A percentile compares a stretch with the other conserved stretches of the same genome.
Evolutionary conservation across 2,329 filamentous ascomycete genomes (phyloP).

Genomic region (Ophiostoma piceae): DNA sequence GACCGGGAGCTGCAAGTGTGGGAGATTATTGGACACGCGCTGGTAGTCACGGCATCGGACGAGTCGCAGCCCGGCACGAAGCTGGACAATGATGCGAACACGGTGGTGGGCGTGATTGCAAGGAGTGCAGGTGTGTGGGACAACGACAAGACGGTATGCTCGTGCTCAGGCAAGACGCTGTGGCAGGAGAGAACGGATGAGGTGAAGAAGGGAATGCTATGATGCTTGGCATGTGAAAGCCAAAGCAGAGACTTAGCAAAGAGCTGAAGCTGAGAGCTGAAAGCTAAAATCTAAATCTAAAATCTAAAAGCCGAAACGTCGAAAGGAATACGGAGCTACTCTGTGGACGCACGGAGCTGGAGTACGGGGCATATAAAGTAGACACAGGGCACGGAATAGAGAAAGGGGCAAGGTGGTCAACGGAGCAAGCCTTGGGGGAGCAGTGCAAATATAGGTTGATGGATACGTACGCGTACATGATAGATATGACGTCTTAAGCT

Average conservation of each 20-base stretch:
- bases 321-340: background rate
- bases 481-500: background rate
- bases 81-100: conserved; percentile 72
- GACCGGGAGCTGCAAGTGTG: conserved; percentile 81
- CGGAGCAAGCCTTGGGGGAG: too few relatives aligned
- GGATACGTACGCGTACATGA: background rate
- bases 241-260: background rate
- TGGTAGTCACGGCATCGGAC: conserved; percentile 70
- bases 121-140: conserved; percentile 98
- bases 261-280: too few relatives aligned
- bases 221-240: background rate
- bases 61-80: conserved; percentile 49
- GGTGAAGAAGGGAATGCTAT: conserved; percentile 84
- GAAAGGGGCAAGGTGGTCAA: background rate
- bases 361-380: background rate
- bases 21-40: conserved; percentile 91
- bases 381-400: background rate
- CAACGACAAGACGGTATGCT: conserved; percentile 97
- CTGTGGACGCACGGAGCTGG: background rate
- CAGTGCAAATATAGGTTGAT: background rate
- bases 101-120: conserved; percentile 87
- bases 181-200: conserved; percentile 96
- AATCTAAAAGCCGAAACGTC: conserved; percentile 2
- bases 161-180: conserved; percentile 93
- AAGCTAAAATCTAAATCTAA: too few relatives aligned